These are phyloP conservation scores for Malassezia vespertilionis DNA, from an alignment of 1,284 basidiomycete species.

Conservation along the genomic window DNA sequence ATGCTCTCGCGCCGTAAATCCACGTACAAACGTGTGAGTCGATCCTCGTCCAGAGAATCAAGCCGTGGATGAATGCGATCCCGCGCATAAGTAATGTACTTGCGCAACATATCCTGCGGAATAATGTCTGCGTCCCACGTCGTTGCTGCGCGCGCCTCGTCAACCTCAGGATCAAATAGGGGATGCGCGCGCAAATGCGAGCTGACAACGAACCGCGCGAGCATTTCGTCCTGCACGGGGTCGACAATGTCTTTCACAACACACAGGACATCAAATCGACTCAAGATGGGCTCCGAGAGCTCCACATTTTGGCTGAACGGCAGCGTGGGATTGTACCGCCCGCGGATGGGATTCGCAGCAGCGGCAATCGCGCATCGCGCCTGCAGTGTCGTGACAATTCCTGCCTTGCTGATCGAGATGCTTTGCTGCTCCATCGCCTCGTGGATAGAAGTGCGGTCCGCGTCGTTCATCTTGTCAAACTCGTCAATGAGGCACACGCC, in stretches of 20 bases:
- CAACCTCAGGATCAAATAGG: slow-evolving; percentile 69
- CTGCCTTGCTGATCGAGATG: slow-evolving; percentile 98
- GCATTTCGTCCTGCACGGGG: slow-evolving; percentile 88
- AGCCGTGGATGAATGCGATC: slow-evolving; percentile 85
- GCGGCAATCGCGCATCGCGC: slow-evolving; percentile 94
- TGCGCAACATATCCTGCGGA: slow-evolving; percentile 88
- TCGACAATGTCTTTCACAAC: slow-evolving; percentile 97
- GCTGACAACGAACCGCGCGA: slow-evolving; percentile 93
- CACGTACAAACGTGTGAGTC: slow-evolving; percentile 84
- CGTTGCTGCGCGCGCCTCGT: slow-evolving; percentile 77
- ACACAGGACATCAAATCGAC: slow-evolving; percentile 95
- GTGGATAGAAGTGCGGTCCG: slow-evolving; percentile 78
- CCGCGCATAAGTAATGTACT: slow-evolving; percentile 98
- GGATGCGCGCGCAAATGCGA: slow-evolving; percentile 90
- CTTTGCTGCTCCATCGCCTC: slow-evolving; percentile 99
- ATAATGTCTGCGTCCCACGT: slow-evolving; percentile 71
- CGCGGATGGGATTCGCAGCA: slow-evolving; percentile 92
- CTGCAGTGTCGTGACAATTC: slow-evolving; percentile 91
- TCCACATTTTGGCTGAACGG: slow-evolving; percentile 97
- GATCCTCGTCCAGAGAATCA: slow-evolving; percentile 89
- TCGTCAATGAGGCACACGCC: slow-evolving; percentile 98
- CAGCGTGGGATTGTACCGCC: slow-evolving; percentile 45
- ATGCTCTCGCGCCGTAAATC: slow-evolving; percentile 90
- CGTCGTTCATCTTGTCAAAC: slow-evolving; percentile 99
- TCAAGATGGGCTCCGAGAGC: slow-evolving; percentile 93